Conservation (phyloP, 108 stramenopile genomes). For the Skeletonema costatum region DNA sequence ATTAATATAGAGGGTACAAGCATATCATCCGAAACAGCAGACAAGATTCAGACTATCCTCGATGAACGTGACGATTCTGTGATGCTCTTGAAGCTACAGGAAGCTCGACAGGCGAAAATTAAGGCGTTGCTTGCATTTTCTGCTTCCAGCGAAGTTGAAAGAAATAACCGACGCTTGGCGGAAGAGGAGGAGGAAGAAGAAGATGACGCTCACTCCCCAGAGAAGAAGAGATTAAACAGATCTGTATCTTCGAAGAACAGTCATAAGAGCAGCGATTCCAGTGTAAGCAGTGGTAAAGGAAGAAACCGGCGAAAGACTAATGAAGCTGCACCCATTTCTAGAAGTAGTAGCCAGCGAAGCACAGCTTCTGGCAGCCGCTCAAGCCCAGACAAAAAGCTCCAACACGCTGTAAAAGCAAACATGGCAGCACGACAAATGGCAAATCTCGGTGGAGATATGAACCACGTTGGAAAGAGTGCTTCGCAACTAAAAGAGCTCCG, state of each 20-base stretch:
- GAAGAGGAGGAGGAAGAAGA: neutral
- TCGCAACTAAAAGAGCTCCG: neutral
- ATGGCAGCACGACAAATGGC: neutral
- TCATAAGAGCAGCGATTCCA: neutral
- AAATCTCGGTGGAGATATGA: slow-evolving; percentile 1
- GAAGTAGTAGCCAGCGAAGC: neutral
- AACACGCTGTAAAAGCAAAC: neutral
- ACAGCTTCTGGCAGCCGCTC: neutral
- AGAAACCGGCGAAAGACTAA: neutral
- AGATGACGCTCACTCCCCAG: neutral
- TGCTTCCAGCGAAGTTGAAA: slow-evolving; percentile 7
- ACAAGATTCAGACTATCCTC: slow-evolving; percentile 15
- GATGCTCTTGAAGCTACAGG: neutral
- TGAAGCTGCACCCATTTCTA: neutral
- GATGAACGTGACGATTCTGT: slow-evolving; percentile 4
- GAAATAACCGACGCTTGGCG: neutral
- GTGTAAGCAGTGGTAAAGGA: neutral
- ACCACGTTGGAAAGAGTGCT: neutral
- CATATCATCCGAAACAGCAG: neutral
- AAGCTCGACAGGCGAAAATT: slow-evolving; percentile 8
- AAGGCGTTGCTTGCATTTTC: slow-evolving; percentile 10
- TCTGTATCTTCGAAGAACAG: neutral
- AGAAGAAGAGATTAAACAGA: neutral
- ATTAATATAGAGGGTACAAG: slow-evolving; percentile 5
- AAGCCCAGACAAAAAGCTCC: neutral